A percentile compares a stretch with the other conserved stretches of the same genome.
Evolutionary conservation across 441 rosid genomes (phyloP).

Genomic region (Populus hybrid): DNA sequence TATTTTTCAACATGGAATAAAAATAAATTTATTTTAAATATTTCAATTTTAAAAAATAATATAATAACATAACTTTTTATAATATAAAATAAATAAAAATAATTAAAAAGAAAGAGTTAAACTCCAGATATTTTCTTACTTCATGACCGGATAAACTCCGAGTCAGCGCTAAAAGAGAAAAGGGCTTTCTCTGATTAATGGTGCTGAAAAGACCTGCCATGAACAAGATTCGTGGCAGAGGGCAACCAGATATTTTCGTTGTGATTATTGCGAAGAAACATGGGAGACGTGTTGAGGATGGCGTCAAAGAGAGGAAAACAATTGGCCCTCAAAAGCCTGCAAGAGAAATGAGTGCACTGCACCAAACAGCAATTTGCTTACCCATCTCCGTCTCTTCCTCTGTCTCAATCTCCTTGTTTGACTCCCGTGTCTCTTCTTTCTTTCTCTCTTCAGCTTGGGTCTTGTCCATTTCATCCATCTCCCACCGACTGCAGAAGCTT

Average conservation of each 20-base stretch:
- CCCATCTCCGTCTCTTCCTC: constrained; percentile 19
- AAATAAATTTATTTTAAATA: too few species aligned
- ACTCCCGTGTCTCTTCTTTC: constrained; percentile 17
- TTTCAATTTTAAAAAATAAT: too few species aligned
- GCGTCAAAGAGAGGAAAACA: constrained; percentile 17
- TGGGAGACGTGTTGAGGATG: constrained; percentile 32
- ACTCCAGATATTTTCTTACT: too few species aligned
- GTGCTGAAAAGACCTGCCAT: constrained; percentile 35
- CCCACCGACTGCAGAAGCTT: constrained; percentile 34
- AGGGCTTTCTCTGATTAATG: constrained; percentile 27
- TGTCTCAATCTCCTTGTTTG: constrained; percentile 27
- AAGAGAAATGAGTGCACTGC: constrained; percentile 64
- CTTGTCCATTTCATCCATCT: constrained; percentile 44
- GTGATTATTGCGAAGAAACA: constrained; percentile 50
- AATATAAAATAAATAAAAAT: too few species aligned
- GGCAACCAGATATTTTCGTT: constrained; percentile 57
- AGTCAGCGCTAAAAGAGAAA: constrained; percentile 18
- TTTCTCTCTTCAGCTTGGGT: constrained; percentile 10
- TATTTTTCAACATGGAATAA: too few species aligned
- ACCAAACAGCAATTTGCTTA: constrained; percentile 27
- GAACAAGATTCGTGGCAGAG: constrained; percentile 56
- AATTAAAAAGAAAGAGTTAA: too few species aligned
- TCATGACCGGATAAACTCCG: too few species aligned
- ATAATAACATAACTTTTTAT: too few species aligned
- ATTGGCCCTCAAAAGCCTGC: constrained; percentile 82